phyloP scores from a whole-genome alignment of 1,284 basidiomycete genomes.

The Heterobasidion occidentale region DNA sequence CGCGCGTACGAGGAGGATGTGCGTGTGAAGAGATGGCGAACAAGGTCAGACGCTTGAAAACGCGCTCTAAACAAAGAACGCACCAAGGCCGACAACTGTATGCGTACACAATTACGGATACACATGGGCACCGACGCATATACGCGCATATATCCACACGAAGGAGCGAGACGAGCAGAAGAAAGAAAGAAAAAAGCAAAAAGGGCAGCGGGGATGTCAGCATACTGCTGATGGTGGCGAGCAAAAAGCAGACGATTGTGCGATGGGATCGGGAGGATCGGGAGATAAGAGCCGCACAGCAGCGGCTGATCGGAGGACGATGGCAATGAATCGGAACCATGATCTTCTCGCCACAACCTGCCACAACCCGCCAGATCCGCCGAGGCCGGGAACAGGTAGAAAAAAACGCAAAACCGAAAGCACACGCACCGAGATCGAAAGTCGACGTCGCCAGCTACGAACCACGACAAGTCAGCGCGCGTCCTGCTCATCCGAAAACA shows the following conservation, averaged over 20 bases:
- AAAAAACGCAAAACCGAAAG: too few relatives aligned
- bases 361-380: not conserved
- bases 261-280: not conserved
- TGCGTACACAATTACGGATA: not conserved
- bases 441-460: slow-evolving; percentile 12
- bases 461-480: not conserved
- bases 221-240: too few relatives aligned
- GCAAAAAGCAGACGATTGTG: too few relatives aligned
- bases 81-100: slow-evolving; percentile 15
- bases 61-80: slow-evolving; percentile 1
- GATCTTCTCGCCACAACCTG: not conserved
- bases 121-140: too few relatives aligned
- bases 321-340: too few relatives aligned
- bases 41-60: slow-evolving; percentile 8
- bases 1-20: too few relatives aligned
- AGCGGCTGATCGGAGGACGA: not conserved
- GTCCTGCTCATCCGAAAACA: not conserved
- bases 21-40: slow-evolving; percentile 11
- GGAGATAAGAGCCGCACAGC: not conserved
- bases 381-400: not conserved
- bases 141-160: too few relatives aligned
- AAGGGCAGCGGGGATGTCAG: too few relatives aligned
- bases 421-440: slow-evolving; percentile 14
- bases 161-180: too few relatives aligned
- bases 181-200: too few relatives aligned